Conservation (phyloP, 2,329 filamentous ascomycete species). For the Colletotrichum sp. region DNA sequence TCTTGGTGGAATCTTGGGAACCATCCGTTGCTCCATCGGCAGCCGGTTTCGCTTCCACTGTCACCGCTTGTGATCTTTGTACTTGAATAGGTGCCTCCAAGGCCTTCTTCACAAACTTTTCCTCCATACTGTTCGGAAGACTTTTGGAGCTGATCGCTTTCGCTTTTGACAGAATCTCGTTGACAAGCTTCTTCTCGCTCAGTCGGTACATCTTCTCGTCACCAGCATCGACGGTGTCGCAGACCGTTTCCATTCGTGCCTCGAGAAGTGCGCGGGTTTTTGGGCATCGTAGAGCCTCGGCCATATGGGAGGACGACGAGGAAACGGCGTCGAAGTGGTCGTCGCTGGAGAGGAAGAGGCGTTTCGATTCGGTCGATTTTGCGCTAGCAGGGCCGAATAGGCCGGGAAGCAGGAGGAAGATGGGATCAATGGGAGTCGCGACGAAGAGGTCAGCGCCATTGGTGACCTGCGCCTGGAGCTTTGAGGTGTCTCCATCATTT, state of each 20-base stretch:
- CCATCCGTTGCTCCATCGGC: slow-evolving; percentile 22
- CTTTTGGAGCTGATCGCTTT: slow-evolving; percentile 66
- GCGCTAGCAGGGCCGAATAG: slow-evolving; percentile 55
- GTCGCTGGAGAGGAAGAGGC: slow-evolving; percentile 71
- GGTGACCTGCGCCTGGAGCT: slow-evolving; percentile 45
- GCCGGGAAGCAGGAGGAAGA: slow-evolving; percentile 83
- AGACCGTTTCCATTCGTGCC: slow-evolving; percentile 70
- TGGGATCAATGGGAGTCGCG: slow-evolving; percentile 81
- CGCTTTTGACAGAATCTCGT: slow-evolving; percentile 73
- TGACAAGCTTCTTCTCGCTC: slow-evolving; percentile 72
- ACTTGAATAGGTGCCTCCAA: slow-evolving; percentile 79
- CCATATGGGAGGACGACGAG: slow-evolving; percentile 61
- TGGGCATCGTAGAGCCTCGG: slow-evolving; percentile 56
- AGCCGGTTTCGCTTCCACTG: neutral
- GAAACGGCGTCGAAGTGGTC: slow-evolving; percentile 73
- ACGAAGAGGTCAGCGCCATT: slow-evolving; percentile 78
- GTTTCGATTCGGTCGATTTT: slow-evolving; percentile 54
- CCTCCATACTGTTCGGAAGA: slow-evolving; percentile 82
- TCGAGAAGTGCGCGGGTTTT: slow-evolving; percentile 60
- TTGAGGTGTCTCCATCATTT: slow-evolving; percentile 18
- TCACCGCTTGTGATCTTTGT: slow-evolving; percentile 61
- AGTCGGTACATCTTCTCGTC: slow-evolving; percentile 87
- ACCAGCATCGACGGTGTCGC: slow-evolving; percentile 82
- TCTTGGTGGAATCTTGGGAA: slow-evolving; percentile 29
- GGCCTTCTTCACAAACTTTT: slow-evolving; percentile 77